These are phyloP conservation scores for Pichia scutulata DNA, from an alignment of 805 yeast species.

Conservation along the genomic window DNA sequence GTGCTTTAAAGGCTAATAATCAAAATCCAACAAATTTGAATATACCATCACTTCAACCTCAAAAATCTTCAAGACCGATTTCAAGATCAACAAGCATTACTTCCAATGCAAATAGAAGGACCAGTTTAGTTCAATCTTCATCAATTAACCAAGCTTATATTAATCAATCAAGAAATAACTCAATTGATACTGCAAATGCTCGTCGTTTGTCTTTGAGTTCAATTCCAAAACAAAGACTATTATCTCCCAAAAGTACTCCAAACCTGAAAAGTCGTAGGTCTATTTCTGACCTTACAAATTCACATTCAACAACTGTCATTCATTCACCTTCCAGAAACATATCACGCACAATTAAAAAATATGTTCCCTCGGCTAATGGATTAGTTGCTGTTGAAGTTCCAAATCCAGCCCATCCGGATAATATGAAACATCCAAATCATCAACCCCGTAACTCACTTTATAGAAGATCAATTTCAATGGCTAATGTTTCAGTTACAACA, in stretches of 20 bases:
- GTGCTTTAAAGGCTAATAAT: conserved; percentile 34
- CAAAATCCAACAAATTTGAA: conserved; percentile 25
- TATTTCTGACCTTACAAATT: conserved; percentile 9
- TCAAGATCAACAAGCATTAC: conserved; percentile 7
- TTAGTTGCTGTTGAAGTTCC: conserved; percentile 66
- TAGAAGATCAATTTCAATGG: conserved; percentile 4
- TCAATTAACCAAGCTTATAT: background rate
- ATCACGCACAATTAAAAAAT: conserved; percentile 52
- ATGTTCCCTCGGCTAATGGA: conserved; percentile 70
- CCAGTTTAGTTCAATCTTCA: background rate
- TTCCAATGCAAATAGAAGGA: conserved; percentile 13
- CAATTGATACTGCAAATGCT: conserved; percentile 8
- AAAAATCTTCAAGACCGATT: background rate
- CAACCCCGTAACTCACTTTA: background rate
- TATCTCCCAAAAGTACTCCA: conserved; percentile 10
- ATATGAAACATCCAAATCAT: background rate
- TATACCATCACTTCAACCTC: conserved; percentile 24
- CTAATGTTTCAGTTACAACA: background rate
- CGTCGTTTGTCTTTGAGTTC: conserved; percentile 10
- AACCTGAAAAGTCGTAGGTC: conserved; percentile 11
- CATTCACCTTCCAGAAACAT: conserved; percentile 2
- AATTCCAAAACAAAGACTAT: conserved; percentile 9
- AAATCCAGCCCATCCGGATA: conserved; percentile 21
- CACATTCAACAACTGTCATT: background rate
- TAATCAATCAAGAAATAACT: conserved; percentile 3